Evolutionary conservation across 371 early-diverging fungal species (phyloP), one percentile per base, ranked within the genome.

Genomic region (Nematocida parisii): DNA sequence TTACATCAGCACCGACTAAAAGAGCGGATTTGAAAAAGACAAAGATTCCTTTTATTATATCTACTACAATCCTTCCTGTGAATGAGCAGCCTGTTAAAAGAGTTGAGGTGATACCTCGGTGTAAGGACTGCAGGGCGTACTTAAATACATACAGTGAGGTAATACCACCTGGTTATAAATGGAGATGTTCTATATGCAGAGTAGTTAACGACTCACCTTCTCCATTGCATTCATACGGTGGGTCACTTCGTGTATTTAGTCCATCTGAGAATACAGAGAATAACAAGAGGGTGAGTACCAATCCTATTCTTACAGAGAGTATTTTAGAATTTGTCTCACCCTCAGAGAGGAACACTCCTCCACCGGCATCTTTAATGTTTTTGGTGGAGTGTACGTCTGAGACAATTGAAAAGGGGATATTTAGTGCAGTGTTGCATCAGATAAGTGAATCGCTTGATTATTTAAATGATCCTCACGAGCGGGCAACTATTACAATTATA

Each of bases 111-210:
- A 77, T 68, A 58, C 82, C 84, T 39, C 61, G 87, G 18, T 88
- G 88, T 66, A 54, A 40, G 15, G 52, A 80, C 13, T 88, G 88
- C 66, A 85, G 85, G 61, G 83, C 80, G 6, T 88, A 88, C 66
- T 39, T 88, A 20, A 87, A 85, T 77, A 86, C 86, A 13, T 86
- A 77, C 73, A 81, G 83, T 40, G 86, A 88, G 80, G 82, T 88
- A 5, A 82, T 88, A 40, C 81, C 84, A 6, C 88, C 88, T 24
- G 88, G 88, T 20, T 70, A 81, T 46, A 83, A 85, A 71, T 88
- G 88, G 88, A 82, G 83, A 54, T 88, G 88, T 71, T 82, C 85
- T 71, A 44, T 88, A 22, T 88, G 88, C 74, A 22, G 66, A 22
- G 55, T 20, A 22, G 72, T 83, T 7, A 88, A 88, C 55, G 66